A percentile compares a stretch with the other conserved stretches of the same genome.
phyloP scores from a whole-genome alignment of 2,329 filamentous ascomycete genomes.

The Mollisiaceae sp. region DNA sequence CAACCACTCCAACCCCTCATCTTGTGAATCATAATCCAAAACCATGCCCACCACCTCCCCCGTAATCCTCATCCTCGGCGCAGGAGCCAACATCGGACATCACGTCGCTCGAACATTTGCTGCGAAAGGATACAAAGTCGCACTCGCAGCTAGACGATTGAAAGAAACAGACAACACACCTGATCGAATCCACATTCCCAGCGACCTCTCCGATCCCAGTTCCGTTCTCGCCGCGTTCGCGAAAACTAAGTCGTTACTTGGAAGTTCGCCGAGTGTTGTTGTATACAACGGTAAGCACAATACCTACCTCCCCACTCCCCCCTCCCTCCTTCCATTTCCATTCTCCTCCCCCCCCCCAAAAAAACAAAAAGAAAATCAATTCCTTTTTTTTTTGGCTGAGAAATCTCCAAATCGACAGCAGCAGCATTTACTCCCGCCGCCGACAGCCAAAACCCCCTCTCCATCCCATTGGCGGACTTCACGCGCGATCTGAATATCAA shows the following conservation, averaged over 20 bases:
- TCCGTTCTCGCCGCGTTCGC: constrained; percentile 46
- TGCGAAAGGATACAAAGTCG: constrained; percentile 50
- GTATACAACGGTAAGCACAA: constrained; percentile 50
- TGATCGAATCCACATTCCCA: constrained; percentile 44
- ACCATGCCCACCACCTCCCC: constrained; percentile 27
- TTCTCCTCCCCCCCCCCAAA: constrained; percentile 17
- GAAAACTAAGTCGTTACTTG: constrained; percentile 42
- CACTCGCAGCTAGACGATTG: constrained; percentile 43
- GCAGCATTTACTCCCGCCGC: too few relatives aligned
- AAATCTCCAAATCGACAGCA: too few relatives aligned
- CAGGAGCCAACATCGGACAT: constrained; percentile 47
- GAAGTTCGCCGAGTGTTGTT: constrained; percentile 48
- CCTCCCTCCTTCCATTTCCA: background rate
- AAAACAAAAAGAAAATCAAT: too few relatives aligned
- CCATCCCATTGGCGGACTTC: constrained; percentile 39
- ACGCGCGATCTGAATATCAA: constrained; percentile 46
- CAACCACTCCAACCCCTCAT: constrained; percentile 19
- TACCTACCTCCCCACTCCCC: too few relatives aligned
- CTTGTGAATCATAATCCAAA: constrained; percentile 8
- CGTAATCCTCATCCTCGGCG: constrained; percentile 48
- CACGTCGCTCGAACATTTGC: constrained; percentile 45
- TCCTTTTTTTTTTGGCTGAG: too few relatives aligned
- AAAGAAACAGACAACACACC: constrained; percentile 39
- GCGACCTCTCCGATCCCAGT: constrained; percentile 46
- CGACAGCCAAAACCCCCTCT: too few relatives aligned